Percentiles rank a stretch among this genome's conserved stretches.
Conservation (phyloP, 139 green algal genomes). For the Microglena sp. region DNA sequence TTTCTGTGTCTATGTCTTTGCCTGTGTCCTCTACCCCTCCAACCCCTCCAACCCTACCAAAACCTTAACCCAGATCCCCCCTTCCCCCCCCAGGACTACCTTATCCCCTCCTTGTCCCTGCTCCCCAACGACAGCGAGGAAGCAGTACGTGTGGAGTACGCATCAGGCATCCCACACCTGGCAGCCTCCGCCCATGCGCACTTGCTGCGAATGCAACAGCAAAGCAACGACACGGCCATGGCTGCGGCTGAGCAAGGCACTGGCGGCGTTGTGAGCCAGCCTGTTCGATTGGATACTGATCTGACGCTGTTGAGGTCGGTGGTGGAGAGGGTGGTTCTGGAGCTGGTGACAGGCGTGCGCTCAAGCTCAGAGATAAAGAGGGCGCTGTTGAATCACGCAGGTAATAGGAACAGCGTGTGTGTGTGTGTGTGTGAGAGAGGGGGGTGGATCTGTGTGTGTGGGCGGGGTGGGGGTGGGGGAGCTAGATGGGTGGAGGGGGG, state of each 20-base stretch:
- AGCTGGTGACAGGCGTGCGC: conserved; percentile 63
- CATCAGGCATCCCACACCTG: conserved; percentile 42
- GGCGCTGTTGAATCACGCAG: conserved; percentile 42
- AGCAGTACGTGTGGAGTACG: conserved; percentile 67
- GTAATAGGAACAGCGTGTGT: too few relatives aligned
- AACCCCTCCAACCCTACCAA: too few relatives aligned
- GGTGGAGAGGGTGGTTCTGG: conserved; percentile 61
- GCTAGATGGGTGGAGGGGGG: too few relatives aligned
- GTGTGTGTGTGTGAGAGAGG: too few relatives aligned
- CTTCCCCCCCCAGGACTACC: conserved; percentile 88
- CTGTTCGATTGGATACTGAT: conserved; percentile 44
- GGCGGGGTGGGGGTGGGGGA: too few relatives aligned
- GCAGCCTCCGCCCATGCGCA: conserved; percentile 55
- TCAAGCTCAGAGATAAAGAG: conserved; percentile 44
- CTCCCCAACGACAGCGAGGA: conserved; percentile 80
- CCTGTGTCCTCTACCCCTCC: too few relatives aligned
- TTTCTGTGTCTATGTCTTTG: too few relatives aligned
- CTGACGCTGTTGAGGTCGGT: conserved; percentile 35
- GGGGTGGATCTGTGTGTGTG: too few relatives aligned
- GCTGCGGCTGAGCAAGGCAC: background rate
- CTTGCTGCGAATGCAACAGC: conserved; percentile 47
- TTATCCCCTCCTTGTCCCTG: conserved; percentile 81
- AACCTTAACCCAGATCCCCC: too few relatives aligned
- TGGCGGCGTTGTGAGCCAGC: background rate
- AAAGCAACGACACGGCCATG: conserved; percentile 21